A percentile compares a stretch with the other conserved stretches of the same genome.
phyloP scores from a whole-genome alignment of 192 early-diverging fungal species.

The Coemansia sp. region DNA sequence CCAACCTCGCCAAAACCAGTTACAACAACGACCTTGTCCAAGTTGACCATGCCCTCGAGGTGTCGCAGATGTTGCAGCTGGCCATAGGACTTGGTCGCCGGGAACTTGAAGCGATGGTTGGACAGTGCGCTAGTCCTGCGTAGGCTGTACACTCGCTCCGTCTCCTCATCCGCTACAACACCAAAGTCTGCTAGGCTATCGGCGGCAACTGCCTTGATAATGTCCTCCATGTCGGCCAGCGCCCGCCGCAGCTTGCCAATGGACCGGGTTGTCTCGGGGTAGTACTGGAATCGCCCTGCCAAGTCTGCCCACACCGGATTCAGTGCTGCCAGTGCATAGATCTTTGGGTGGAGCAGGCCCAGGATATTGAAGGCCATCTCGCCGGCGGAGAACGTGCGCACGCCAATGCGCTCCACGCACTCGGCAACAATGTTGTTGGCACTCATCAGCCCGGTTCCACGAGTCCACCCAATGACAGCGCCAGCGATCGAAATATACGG shows the following conservation, averaged over 20 bases:
- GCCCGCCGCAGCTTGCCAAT: conserved; percentile 29
- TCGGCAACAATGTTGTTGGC: conserved; percentile 81
- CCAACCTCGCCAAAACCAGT: conserved; percentile 94
- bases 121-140: conserved; percentile 82
- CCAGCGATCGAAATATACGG: conserved; percentile 80
- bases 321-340: conserved; percentile 67
- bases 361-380: conserved; percentile 96
- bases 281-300: conserved; percentile 87
- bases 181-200: conserved; percentile 80
- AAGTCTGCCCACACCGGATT: conserved; percentile 93
- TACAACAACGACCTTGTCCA: conserved; percentile 89
- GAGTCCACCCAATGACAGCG: conserved; percentile 96
- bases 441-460: conserved; percentile 93
- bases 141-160: conserved; percentile 61
- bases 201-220: conserved; percentile 77
- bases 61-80: conserved; percentile 60
- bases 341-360: conserved; percentile 79
- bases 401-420: conserved; percentile 72
- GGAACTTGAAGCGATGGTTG: conserved; percentile 95
- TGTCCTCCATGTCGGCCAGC: conserved; percentile 80
- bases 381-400: conserved; percentile 84
- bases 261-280: conserved; percentile 47
- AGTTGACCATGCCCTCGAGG: conserved; percentile 74
- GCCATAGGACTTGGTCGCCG: conserved; percentile 61
- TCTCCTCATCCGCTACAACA: conserved; percentile 69